Evolutionary conservation across 345 rosid species (phyloP).

Genomic region (Anacardium occidentale): DNA sequence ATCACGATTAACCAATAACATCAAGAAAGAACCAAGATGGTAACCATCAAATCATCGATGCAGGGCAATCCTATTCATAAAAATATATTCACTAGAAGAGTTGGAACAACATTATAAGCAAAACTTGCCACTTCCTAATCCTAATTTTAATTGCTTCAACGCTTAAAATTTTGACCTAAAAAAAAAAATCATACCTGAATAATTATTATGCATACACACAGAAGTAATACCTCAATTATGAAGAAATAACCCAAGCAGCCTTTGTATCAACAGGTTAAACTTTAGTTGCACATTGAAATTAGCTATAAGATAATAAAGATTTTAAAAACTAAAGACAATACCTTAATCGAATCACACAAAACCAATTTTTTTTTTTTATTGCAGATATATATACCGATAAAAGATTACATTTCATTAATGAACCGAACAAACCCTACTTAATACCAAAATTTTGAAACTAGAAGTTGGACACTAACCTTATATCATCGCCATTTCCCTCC

Average conservation of each 20-base stretch:
- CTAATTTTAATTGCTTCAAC: not conserved
- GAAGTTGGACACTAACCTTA: constrained; percentile 35
- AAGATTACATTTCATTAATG: not conserved
- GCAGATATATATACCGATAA: not conserved
- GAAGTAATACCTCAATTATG: not conserved
- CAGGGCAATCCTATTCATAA: not conserved
- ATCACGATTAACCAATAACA: not conserved
- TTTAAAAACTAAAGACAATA: not conserved
- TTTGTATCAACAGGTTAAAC: too few species aligned
- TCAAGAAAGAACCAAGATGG: not conserved
- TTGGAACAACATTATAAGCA: not conserved
- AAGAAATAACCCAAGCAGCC: too few species aligned
- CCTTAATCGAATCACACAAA: not conserved
- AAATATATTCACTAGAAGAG: not conserved
- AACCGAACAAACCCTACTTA: not conserved
- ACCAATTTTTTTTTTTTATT: not conserved
- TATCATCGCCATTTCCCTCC: constrained; percentile 28
- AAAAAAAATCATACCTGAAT: not conserved
- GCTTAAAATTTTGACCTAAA: too few species aligned
- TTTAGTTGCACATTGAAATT: not conserved
- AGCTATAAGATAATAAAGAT: not conserved
- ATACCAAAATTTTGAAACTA: not conserved
- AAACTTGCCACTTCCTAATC: not conserved
- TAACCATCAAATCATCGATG: not conserved
- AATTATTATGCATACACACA: not conserved